These are phyloP conservation scores for Jackrogersella multiformis DNA, from an alignment of 495 filamentous ascomycete genomes.

Conservation along the genomic window DNA sequence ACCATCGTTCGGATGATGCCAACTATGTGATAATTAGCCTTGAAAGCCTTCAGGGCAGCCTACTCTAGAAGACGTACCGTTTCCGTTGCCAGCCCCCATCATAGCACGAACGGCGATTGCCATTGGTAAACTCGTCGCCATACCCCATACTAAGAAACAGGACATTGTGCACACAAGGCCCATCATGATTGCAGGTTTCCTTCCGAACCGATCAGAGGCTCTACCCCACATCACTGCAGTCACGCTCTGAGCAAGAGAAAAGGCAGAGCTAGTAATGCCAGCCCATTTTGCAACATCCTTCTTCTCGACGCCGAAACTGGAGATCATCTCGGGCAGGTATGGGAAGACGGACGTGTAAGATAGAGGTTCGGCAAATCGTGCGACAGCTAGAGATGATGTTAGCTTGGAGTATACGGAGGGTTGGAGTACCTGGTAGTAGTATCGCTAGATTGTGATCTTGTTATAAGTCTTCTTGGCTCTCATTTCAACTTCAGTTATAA, in stretches of 20 bases:
- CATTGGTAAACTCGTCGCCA: conserved; percentile 77
- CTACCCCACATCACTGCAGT: conserved; percentile 85
- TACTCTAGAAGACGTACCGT: conserved; percentile 54
- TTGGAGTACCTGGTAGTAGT: conserved; percentile 19
- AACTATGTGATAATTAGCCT: conserved; percentile 48
- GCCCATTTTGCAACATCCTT: conserved; percentile 81
- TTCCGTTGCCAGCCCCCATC: conserved; percentile 72
- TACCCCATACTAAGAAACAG: conserved; percentile 76
- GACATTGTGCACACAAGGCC: conserved; percentile 78
- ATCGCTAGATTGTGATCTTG: neutral
- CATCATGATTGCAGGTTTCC: conserved; percentile 77
- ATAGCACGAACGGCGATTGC: conserved; percentile 74
- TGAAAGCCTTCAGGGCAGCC: neutral
- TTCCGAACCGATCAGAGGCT: conserved; percentile 74
- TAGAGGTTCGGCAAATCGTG: conserved; percentile 86
- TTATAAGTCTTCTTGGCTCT: neutral
- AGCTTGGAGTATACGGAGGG: conserved; percentile 25
- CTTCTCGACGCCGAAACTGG: conserved; percentile 76
- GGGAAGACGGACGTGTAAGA: conserved; percentile 87
- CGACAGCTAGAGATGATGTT: conserved; percentile 63
- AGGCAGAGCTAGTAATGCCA: conserved; percentile 73
- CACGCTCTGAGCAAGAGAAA: conserved; percentile 74
- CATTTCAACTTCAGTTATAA: conserved; percentile 7
- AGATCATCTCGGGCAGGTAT: conserved; percentile 91
- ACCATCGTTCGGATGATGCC: conserved; percentile 76